Evolutionary conservation across 345 rosid species (phyloP).

Genomic region (Eucalyptus pauciflora): DNA sequence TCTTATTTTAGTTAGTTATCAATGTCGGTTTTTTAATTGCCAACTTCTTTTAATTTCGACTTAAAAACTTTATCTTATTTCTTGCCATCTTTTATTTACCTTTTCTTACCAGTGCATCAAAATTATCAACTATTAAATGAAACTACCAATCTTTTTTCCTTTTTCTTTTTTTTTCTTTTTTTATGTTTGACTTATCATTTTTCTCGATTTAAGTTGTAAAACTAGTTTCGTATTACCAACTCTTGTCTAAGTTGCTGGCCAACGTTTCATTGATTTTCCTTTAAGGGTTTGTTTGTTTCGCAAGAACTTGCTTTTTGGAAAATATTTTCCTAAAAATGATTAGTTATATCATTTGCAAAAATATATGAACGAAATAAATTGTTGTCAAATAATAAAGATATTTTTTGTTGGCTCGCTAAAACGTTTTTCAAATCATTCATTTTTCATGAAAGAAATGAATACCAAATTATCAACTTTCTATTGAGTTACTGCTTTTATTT

Average conservation of each 20-base stretch:
- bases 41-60: neutral
- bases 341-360: no score
- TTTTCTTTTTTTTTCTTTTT: accelerated
- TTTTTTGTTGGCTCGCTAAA: no score
- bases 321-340: no score
- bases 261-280: neutral
- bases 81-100: neutral
- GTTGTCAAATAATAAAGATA: no score
- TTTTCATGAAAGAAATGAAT: accelerated
- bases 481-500: neutral
- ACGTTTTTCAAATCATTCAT: no score
- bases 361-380: no score
- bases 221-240: neutral
- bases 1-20: neutral
- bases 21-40: neutral
- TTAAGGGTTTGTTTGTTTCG: neutral
- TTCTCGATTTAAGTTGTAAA: neutral
- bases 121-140: neutral
- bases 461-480: neutral
- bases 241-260: neutral
- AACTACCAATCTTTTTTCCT: neutral
- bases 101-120: neutral
- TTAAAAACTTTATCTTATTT: neutral
- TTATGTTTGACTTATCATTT: neutral
- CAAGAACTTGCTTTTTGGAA: no score